Base-by-base conservation (phyloP, 2,329 filamentous ascomycete genomes). In the Fusarium armeniacum region DNA sequence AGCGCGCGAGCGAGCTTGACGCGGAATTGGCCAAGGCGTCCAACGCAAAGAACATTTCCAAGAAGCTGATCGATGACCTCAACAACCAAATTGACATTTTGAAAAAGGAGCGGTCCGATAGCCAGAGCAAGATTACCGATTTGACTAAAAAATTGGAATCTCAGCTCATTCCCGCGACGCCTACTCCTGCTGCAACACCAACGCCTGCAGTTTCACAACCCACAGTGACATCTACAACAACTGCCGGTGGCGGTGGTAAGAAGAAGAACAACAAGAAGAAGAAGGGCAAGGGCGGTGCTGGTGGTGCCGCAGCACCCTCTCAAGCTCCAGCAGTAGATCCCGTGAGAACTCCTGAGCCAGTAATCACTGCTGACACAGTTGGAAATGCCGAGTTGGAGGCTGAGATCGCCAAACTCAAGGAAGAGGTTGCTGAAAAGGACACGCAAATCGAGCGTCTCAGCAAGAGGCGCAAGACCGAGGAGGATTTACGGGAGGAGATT, bases 201-300 rank as follows among this genome's bases (percentile, higher is more conserved):
- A 65, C 76, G 18, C 63, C 76, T 11, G 66, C 75, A 16, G 68
- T 69, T 36, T 53, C 76, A 4, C 62, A 78, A 5, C 58, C 78
- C 6, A 47, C 78, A 3, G 51, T 74, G 7, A 47, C 76, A 1
- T 58, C 78, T 6, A 46, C 78, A 3, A 52, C 74, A 6, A 51
- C 76, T 2, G 60, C 75, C 10, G 65, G 69, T 5, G 75, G 75
- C 9, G 68, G 70, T 5, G 75, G 75, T 0, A 83, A 83, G 64
- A 87, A 85, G 62, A 95, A 94, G 81, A 97, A 65, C 36, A 65
- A 93, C 80, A 94, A 93, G 79, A 97, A 94, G 78, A 97, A 95
- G 83, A 97, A 97, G 86, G 92, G 90, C 80, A 95, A 94, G 83
- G 89, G 87, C 20, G 87, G 85, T 33, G 88, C 87, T 68, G 78